A percentile compares a stretch with the other conserved stretches of the same genome.
phyloP scores from a whole-genome alignment of 2,329 filamentous ascomycete species.

The Paracamarosporium sp. region DNA sequence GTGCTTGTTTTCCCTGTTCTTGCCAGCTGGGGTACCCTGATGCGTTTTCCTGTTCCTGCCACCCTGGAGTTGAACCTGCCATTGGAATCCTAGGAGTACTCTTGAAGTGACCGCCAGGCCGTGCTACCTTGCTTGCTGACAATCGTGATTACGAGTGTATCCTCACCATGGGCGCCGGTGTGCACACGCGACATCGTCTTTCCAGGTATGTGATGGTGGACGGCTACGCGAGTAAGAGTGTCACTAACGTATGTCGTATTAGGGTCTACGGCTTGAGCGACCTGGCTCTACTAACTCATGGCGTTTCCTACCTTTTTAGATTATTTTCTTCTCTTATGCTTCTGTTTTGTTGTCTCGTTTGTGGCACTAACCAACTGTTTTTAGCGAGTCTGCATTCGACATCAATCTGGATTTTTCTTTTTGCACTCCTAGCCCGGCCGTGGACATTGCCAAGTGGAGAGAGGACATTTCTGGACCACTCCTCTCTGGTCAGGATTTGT shows the following conservation, averaged over 20 bases:
- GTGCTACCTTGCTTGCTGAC: not conserved
- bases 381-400: slow-evolving; percentile 50
- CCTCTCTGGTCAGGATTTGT: slow-evolving; percentile 42
- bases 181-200: not conserved
- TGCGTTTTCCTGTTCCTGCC: slow-evolving; percentile 8
- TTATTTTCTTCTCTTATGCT: slow-evolving; percentile 21
- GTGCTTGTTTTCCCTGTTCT: slow-evolving; percentile 21
- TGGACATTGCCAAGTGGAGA: slow-evolving; percentile 51
- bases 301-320: slow-evolving; percentile 18
- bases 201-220: slow-evolving; percentile 2
- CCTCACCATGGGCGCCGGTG: not conserved
- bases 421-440: slow-evolving; percentile 34
- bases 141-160: not conserved
- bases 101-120: not conserved
- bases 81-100: slow-evolving; percentile 5
- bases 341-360: slow-evolving; percentile 15
- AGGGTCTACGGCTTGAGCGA: not conserved
- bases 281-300: slow-evolving; percentile 25
- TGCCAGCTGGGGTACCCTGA: slow-evolving; percentile 13
- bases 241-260: slow-evolving; percentile 47
- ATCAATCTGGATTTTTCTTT: slow-evolving; percentile 40
- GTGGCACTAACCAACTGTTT: slow-evolving; percentile 44
- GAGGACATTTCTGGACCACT: slow-evolving; percentile 46
- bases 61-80: not conserved
- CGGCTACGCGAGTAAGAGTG: not conserved